Evolutionary conservation across 2,329 filamentous ascomycete genomes (phyloP).

Genomic region (Fusarium pilosicola): DNA sequence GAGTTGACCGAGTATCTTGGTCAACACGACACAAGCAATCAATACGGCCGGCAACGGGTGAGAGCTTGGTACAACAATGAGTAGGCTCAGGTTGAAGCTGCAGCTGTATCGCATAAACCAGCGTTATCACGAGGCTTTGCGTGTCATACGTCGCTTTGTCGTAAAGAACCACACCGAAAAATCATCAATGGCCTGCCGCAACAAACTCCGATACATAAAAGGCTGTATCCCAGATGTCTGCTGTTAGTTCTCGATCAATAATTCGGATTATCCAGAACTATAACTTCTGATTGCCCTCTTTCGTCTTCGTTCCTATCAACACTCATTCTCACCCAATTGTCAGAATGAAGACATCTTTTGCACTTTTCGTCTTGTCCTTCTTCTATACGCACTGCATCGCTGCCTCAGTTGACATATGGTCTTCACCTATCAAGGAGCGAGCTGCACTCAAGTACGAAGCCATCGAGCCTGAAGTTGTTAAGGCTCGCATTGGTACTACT

Average conservation of each 20-base stretch:
- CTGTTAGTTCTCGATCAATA: background rate
- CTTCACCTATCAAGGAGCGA: constrained; percentile 28
- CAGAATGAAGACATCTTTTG: constrained; percentile 32
- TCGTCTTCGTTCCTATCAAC: background rate
- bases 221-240: constrained; percentile 5
- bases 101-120: constrained; percentile 24
- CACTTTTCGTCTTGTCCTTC: constrained; percentile 20
- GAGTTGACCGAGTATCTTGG: background rate
- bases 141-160: constrained; percentile 26
- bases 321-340: background rate
- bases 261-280: background rate
- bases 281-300: background rate
- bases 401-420: constrained; percentile 40
- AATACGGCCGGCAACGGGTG: constrained; percentile 4
- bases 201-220: constrained; percentile 24
- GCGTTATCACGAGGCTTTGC: constrained; percentile 25
- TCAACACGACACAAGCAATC: constrained; percentile 1
- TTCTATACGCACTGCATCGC: constrained; percentile 23
- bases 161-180: background rate
- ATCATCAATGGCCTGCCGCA: background rate
- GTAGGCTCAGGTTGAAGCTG: constrained; percentile 16
- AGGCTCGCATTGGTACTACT: constrained; percentile 36
- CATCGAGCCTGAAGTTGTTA: constrained; percentile 35
- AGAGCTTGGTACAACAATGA: constrained; percentile 8
- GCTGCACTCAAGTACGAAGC: constrained; percentile 17